These are phyloP conservation scores for Mastigamoeba balamuthi DNA, from an alignment of 78 protist species.

Conservation along the genomic window DNA sequence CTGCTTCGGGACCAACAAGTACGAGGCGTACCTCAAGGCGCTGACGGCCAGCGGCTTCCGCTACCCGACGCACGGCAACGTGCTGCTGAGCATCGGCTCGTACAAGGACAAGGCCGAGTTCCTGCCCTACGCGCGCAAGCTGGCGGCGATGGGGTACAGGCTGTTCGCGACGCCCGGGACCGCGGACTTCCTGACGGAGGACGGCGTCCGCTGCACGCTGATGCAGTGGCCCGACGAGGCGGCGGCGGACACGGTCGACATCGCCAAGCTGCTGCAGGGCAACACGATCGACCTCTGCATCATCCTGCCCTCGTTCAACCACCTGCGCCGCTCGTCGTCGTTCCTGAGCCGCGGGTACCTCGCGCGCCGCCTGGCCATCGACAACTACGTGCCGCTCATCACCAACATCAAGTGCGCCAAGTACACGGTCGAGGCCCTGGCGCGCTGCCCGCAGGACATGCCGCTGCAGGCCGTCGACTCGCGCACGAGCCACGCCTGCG, in stretches of 20 bases:
- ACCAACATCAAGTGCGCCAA: constrained; percentile 86
- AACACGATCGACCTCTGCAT: constrained; percentile 59
- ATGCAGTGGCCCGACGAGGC: constrained; percentile 18
- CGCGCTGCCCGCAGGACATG: constrained; percentile 19
- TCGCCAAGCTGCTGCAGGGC: constrained; percentile 13
- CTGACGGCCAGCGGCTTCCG: constrained; percentile 75
- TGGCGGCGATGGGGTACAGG: constrained; percentile 50
- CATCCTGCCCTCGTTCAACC: constrained; percentile 71
- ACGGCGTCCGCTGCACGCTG: constrained; percentile 18
- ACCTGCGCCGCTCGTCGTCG: constrained; percentile 64
- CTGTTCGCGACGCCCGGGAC: constrained; percentile 6
- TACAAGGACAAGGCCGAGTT: constrained; percentile 67
- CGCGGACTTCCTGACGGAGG: constrained; percentile 13
- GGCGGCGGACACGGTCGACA: not conserved
- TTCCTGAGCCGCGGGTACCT: constrained; percentile 72
- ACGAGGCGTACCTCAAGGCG: constrained; percentile 91
- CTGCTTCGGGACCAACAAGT: constrained; percentile 70
- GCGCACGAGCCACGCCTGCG: constrained; percentile 1
- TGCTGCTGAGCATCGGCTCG: constrained; percentile 77
- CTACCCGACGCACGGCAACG: constrained; percentile 26
- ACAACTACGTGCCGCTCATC: constrained; percentile 66
- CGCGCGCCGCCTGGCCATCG: constrained; percentile 76
- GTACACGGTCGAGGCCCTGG: constrained; percentile 57
- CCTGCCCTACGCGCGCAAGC: constrained; percentile 38
- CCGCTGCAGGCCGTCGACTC: constrained; percentile 29